Percentiles rank a stretch among this genome's conserved stretches.
Conservation (phyloP, 208 protist genomes). For the Leishmania amazonensis region DNA sequence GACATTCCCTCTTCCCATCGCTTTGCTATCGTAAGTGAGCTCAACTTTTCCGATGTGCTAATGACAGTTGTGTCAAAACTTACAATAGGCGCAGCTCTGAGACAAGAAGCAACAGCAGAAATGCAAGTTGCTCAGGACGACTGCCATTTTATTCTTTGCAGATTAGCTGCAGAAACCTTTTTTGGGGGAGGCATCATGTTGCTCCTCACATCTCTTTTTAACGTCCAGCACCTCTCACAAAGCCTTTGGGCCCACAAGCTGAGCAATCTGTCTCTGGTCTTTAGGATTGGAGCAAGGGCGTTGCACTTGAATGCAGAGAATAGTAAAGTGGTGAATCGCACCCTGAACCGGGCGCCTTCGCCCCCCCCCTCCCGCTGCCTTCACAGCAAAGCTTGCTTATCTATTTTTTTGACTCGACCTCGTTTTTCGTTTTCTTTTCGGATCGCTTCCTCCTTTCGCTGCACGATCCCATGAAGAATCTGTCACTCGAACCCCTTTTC, state of each 20-base stretch:
- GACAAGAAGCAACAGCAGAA: neutral
- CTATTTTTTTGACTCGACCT: neutral
- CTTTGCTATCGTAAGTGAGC: neutral
- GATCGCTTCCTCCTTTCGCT: neutral
- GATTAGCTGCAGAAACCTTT: neutral
- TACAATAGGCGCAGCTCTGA: neutral
- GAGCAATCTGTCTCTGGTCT: neutral
- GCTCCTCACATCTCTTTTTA: neutral
- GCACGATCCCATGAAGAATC: neutral
- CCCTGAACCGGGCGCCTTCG: neutral
- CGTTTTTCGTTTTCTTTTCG: neutral
- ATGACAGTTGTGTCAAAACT: neutral
- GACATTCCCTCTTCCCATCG: neutral
- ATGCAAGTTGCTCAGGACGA: neutral
- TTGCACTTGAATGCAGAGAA: neutral
- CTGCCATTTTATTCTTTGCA: neutral
- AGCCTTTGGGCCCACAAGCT: neutral
- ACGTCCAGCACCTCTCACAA: neutral
- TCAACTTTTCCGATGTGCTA: neutral
- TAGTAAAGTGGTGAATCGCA: neutral
- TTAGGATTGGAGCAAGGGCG: neutral
- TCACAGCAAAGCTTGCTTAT: neutral
- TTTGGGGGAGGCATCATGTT: neutral
- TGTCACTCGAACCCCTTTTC: neutral
- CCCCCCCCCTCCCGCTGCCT: neutral